Evolutionary conservation across 352 stramenopile species (phyloP), one percentile per base, ranked within the genome.

Genomic region (Pythium monospermum): DNA sequence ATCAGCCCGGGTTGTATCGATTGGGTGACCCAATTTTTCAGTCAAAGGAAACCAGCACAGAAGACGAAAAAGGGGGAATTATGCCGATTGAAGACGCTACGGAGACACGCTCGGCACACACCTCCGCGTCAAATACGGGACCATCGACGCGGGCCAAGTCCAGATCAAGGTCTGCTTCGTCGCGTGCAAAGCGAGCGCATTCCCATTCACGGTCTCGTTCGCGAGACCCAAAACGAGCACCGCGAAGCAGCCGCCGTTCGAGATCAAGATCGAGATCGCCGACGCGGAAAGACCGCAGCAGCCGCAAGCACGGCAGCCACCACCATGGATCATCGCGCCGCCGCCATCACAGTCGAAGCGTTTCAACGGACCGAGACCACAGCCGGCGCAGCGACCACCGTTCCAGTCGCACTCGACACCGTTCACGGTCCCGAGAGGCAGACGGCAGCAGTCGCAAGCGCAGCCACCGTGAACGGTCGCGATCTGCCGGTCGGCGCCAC

Each of bases 191-290:
- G 7, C 38, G 54, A n/a, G n/a, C n/a, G n/a, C n/a, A n/a, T 31
- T 54, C 54, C 46, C 39, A 32, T 26, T 63, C 57, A 31, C 49
- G 49, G 16, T 65, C 57, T 43, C 46, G 57, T 38, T 65, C 49
- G 19, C 57, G 44, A 36, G 49, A 56, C 7, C 30, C n/a, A n/a
- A n/a, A n/a, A 58, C 37, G 46, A 22, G 15, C 43, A 25, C 53
- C 56, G 21, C 33, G 41, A 43, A 49, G 48, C 23, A 47, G 42
- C 22, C 35, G 35, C 11, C 30, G 30, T 8, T 35, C 30, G 30
- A 8, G 13, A 13, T 56, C 45, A 15, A 35, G 44, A 16, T 64
- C 56, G 26, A 13, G 22, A 35, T 36, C 48, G 16, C 27, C 33
- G 0, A 21, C 6, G 42, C 47, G 47, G 22, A 44, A 47, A 28